Evolutionary conservation across 2,329 filamentous ascomycete species (phyloP).

Genomic region (Dactylellina leptospora): DNA sequence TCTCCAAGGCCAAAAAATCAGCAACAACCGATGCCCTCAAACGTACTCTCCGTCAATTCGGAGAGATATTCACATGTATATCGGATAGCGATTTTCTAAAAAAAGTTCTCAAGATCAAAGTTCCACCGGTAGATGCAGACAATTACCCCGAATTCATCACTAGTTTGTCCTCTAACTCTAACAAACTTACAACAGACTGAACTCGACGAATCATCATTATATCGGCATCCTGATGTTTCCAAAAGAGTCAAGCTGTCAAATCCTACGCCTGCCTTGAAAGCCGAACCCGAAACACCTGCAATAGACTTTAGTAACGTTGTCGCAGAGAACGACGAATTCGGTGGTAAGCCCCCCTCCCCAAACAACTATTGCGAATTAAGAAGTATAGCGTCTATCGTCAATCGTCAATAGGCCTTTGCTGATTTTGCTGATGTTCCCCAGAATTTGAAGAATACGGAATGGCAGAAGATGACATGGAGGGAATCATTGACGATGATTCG

Average conservation of each 20-base stretch:
- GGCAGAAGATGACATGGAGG: constrained; percentile 52
- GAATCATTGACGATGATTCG: constrained; percentile 39
- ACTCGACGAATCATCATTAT: constrained; percentile 38
- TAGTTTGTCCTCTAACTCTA: no score
- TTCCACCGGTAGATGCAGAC: constrained; percentile 24
- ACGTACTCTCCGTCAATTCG: constrained; percentile 86
- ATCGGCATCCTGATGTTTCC: constrained; percentile 42
- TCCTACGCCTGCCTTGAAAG: constrained; percentile 5
- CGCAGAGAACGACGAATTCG: constrained; percentile 50
- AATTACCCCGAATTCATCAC: background rate
- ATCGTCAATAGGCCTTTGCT: background rate
- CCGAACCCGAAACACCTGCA: constrained; percentile 40
- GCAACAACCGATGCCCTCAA: constrained; percentile 95
- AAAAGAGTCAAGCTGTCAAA: constrained; percentile 18
- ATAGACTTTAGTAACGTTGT: constrained; percentile 51
- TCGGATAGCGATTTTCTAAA: constrained; percentile 95
- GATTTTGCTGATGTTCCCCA: background rate
- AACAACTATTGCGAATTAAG: background rate
- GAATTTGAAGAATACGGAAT: constrained; percentile 50
- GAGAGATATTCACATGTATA: constrained; percentile 95
- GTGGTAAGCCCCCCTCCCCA: background rate
- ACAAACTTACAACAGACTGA: constrained; percentile 25
- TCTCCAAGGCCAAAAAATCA: constrained; percentile 99
- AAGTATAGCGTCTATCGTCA: background rate
- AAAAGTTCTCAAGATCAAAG: constrained; percentile 88